A percentile compares a stretch with the other conserved stretches of the same genome.
Conservation (phyloP, 805 yeast genomes). For the Cyberlindnera euphorbiae region DNA sequence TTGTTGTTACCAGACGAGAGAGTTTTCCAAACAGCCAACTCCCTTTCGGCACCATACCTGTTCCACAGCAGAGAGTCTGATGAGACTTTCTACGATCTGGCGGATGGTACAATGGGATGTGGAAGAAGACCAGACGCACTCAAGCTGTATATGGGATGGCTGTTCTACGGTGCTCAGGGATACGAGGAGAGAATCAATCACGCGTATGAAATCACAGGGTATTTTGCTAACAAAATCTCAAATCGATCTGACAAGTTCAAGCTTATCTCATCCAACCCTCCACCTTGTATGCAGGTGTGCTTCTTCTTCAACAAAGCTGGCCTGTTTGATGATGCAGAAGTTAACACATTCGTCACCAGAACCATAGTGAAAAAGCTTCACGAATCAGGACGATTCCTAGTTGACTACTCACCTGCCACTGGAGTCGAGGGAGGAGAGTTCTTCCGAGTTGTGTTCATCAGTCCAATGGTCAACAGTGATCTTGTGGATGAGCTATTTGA, state of each 20-base stretch:
- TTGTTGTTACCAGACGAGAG: constrained; percentile 65
- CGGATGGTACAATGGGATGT: constrained; percentile 90
- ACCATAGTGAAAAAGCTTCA: constrained; percentile 57
- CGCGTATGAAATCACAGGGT: constrained; percentile 60
- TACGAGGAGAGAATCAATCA: constrained; percentile 65
- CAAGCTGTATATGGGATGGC: constrained; percentile 76
- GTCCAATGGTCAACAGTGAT: constrained; percentile 50
- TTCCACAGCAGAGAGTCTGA: constrained; percentile 53
- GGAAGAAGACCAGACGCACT: constrained; percentile 82
- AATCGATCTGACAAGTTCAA: constrained; percentile 35
- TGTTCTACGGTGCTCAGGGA: constrained; percentile 70
- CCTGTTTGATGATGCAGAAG: constrained; percentile 25
- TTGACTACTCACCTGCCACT: constrained; percentile 75
- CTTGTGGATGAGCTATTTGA: constrained; percentile 41
- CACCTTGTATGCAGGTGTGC: constrained; percentile 81
- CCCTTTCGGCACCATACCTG: constrained; percentile 73
- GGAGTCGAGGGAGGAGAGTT: constrained; percentile 65
- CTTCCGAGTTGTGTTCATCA: constrained; percentile 78
- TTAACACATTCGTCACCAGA: constrained; percentile 55
- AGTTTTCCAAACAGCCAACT: constrained; percentile 65
- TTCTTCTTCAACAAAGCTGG: constrained; percentile 60
- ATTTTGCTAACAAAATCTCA: constrained; percentile 46
- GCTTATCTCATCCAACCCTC: constrained; percentile 51
- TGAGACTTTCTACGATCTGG: constrained; percentile 64
- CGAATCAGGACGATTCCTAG: constrained; percentile 57